Evolutionary conservation across 2,329 filamentous ascomycete species (phyloP), one percentile per base, ranked within the genome.

Genomic region (Aspergillus sp.): DNA sequence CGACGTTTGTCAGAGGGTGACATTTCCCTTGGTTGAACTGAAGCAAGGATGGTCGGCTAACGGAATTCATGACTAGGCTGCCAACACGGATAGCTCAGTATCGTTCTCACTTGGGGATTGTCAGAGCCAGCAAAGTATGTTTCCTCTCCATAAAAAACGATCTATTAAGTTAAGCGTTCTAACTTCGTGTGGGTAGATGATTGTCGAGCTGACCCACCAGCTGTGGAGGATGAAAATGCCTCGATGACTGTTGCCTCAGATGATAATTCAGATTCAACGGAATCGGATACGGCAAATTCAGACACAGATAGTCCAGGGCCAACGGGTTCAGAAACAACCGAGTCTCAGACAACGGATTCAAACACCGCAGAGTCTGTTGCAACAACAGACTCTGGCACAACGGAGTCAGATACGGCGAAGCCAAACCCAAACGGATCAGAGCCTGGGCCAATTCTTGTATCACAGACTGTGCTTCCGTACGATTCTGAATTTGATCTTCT

Each of bases 401-500:
- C 48, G 12, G 48, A 39, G 26, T 38, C 34, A 30, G 8, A 30
- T 30, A 30, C 26, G 26, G 26, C 9, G 26, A 30, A 9, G 9
- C 26, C 26, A 30, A 30, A 11, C 26, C 26, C 26, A 30, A 9
- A 30, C 8, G 26, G 11, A 30, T 30, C 43, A n/a, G 44, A 47
- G n/a, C 0, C 17, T 5, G 42, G 17, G 42, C 42, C 42, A 41
- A 42, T 5, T 6, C 44, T 34, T 13, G 26, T 38, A 32, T 11
- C 45, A n/a, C 58, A 61, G 20, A 64, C 60, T 9, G 58, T 43
- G 20, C 61, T 66, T 4, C 54, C 56, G 5, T 63, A 64, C 48
- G 62, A 65, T 56, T 53, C 53, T 8, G 58, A 66, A n/a, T 65
- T 59, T 38, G 63, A 65, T 38, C 39, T 64, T 38, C 48, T 64